Percentiles rank a stretch among this genome's conserved stretches.
phyloP scores from a whole-genome alignment of 2,329 filamentous ascomycete genomes.

The Aspergillus eucalypticola region DNA sequence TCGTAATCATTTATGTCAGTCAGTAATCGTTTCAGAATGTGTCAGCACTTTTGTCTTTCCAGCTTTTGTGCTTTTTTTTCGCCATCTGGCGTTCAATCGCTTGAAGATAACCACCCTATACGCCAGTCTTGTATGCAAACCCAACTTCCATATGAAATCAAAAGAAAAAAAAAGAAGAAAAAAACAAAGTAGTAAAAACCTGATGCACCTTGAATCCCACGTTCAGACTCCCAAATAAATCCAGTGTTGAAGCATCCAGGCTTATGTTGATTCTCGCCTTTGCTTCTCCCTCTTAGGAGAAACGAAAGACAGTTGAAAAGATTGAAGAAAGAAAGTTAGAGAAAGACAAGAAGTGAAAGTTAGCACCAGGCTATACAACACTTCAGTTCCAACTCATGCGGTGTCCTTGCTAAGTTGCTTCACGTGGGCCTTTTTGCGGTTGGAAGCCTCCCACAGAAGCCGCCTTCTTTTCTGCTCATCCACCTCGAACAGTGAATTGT shows the following conservation, averaged over 20 bases:
- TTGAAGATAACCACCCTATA: neutral
- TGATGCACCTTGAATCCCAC: neutral
- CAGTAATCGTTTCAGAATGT: neutral
- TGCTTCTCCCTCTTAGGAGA: neutral
- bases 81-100: conserved; percentile 7
- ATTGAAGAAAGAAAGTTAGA: neutral
- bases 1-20: conserved; percentile 5
- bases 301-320: neutral
- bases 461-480: conserved; percentile 52
- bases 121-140: conserved; percentile 4
- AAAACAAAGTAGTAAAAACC: neutral
- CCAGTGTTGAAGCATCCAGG: conserved; percentile 9
- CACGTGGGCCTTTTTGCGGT: conserved; percentile 35
- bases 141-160: neutral
- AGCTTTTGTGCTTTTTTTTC: conserved; percentile 3
- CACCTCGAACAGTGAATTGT: conserved; percentile 48
- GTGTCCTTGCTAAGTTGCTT: conserved; percentile 24
- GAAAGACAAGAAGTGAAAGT: conserved; percentile 4
- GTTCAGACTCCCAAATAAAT: conserved; percentile 3
- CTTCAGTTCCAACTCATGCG: conserved; percentile 12
- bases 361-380: neutral
- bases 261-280: conserved; percentile 11
- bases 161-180: neutral
- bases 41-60: conserved; percentile 9
- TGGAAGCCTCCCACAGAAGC: conserved; percentile 50